Base-by-base conservation (phyloP, 345 rosid species). In the Alliaria petiolata region DNA sequence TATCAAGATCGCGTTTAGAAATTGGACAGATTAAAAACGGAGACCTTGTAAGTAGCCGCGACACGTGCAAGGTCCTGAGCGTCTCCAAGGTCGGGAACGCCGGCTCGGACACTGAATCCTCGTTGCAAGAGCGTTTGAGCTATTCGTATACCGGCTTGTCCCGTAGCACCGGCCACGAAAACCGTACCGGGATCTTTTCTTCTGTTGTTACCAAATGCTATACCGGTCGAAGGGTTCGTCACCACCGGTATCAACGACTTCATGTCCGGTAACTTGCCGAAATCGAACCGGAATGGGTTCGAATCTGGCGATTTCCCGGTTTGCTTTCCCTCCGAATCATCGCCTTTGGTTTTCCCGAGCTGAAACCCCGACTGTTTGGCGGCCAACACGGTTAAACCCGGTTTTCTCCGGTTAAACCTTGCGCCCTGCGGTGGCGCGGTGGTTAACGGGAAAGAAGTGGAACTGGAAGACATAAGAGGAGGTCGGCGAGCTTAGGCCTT, bases 41-140 rank as follows among this genome's bases (percentile, higher is more conserved):
- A 42, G 65, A 91, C 99, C 97, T 91, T 87, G 81, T 95, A 95
- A 1, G 75, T 58, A 25, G 81, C 83, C 3, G 99, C 99, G 15
- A 95, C 83, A 74, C 85, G 96, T 72, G 99, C 96, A 33, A 91
- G 76, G 26, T 91, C 96, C 79, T 87, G 99, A 16, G 97, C 99
- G 67, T 85, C 87, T 46, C 55, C 86, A 8, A 95, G 91, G 65
- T 87, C 88, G 1, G 96, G 82, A 59, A 93, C 99, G 6, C 96
- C 99, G 26, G 97, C 97, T 69, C 99, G 72, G 33, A 95, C 99
- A 12, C 81, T 81, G 64, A 91, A 95, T 4, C 99, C 99, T 67
- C 83, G 79, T 17, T 96, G 87, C 72, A 95, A 67, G 57, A 95
- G 75, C 22, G 79, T 65, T 70, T 84, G 97, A 0, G 91, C 86